Base-by-base conservation (phyloP, 2,329 filamentous ascomycete genomes). In the Neopestalotiopsis sp. region DNA sequence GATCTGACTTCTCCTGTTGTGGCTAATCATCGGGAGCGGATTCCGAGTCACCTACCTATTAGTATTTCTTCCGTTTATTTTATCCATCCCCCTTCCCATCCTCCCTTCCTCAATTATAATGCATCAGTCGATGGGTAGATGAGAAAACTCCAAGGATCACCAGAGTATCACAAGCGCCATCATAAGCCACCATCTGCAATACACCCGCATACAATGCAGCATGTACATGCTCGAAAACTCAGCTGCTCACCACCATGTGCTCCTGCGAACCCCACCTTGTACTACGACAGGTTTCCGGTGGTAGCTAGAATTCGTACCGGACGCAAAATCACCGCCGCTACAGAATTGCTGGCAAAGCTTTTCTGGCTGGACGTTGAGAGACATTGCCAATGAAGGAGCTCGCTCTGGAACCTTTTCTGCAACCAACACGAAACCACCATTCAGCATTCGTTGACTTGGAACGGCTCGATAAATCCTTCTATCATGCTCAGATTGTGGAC, bases 191-290 rank as follows among this genome's bases (percentile, higher is more conserved):
- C 49, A 6, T 24, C 49, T n/a, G 24, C 17, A 56, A n/a, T 24
- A n/a, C 17, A 56, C 10, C 34, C 10, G 34, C 34, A 38, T 38
- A 7, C 10, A 7, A 38, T 38, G 34, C 34, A 38, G 34, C 34
- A 38, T 38, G 34, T 38, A 38, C 24, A 59, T 59, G 6, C 12
- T 30, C 24, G 12, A 20, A 14, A 28, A 7, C 61, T 40, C 20
- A 17, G 14, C 14, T 14, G 12, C 32, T 10, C 30, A 38, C 7
- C 28, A 30, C 34, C 17, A 40, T 34, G 38, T 4, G 17, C 17
- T 13, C 34, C 61, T 9, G 13, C 13, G n/a, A 38, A 59, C 61
- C 61, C 34, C 61, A 38, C 61, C 61, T 63, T 63, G 61, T 63
- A 63, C 61, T 13, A 63, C 61, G 28, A 53, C 45, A 9, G 24